These are phyloP conservation scores for Leishmania gerbilli DNA, from an alignment of 208 protist genomes.

Conservation along the genomic window DNA sequence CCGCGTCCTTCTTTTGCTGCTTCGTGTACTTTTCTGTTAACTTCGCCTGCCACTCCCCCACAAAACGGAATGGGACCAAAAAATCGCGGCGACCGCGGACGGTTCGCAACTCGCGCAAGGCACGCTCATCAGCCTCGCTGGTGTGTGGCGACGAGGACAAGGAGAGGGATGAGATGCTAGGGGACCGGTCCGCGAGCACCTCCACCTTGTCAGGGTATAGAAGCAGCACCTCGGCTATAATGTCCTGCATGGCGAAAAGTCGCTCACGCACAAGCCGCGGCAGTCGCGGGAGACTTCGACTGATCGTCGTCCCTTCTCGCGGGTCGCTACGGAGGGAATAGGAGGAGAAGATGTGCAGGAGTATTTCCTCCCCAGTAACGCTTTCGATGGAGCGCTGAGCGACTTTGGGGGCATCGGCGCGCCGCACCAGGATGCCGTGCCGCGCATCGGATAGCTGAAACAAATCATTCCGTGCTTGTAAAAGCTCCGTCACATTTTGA, in stretches of 20 bases:
- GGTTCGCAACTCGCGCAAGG: slow-evolving; percentile 25
- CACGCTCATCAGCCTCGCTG: slow-evolving; percentile 6
- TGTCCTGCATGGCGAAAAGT: slow-evolving; percentile 55
- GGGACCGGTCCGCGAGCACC: slow-evolving; percentile 20
- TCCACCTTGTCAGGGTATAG: slow-evolving; percentile 79
- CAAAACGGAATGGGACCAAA: slow-evolving; percentile 77
- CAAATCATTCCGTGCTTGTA: slow-evolving; percentile 24
- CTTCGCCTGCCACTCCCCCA: slow-evolving; percentile 67
- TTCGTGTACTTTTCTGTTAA: slow-evolving; percentile 49
- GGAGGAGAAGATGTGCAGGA: slow-evolving; percentile 59
- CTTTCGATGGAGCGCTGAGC: slow-evolving; percentile 25
- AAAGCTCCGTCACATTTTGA: slow-evolving; percentile 25
- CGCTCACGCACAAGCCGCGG: slow-evolving; percentile 37
- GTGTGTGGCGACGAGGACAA: neutral
- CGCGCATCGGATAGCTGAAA: slow-evolving; percentile 32
- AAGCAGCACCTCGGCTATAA: slow-evolving; percentile 58
- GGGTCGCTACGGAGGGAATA: slow-evolving; percentile 68
- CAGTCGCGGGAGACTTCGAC: slow-evolving; percentile 46
- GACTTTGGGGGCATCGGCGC: slow-evolving; percentile 52
- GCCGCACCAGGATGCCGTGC: slow-evolving; percentile 58
- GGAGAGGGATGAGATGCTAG: neutral
- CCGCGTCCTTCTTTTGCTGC: slow-evolving; percentile 20
- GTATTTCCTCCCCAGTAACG: slow-evolving; percentile 64
- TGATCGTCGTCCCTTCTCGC: slow-evolving; percentile 56
- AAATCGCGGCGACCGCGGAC: slow-evolving; percentile 46